Percentiles rank a stretch among this genome's conserved stretches.
Evolutionary conservation across 352 stramenopile genomes (phyloP).

Genomic region (Pythium grandisporangium): DNA sequence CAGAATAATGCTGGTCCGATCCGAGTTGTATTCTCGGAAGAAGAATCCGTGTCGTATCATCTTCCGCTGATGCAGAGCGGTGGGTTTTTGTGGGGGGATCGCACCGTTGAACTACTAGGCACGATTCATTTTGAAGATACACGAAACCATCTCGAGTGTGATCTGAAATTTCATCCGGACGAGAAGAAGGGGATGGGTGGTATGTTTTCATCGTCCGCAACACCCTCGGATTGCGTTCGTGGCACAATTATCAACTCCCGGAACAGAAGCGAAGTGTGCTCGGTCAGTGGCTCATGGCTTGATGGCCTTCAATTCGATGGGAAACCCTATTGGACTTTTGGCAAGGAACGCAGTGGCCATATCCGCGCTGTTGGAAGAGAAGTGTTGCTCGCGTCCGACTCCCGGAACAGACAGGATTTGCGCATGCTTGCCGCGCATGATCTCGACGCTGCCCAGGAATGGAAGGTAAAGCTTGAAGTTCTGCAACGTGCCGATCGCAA

Average conservation of each 20-base stretch:
- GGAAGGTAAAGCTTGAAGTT: slow-evolving; percentile 77
- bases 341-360: slow-evolving; percentile 46
- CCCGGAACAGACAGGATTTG: slow-evolving; percentile 60
- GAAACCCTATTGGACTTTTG: slow-evolving; percentile 66
- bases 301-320: slow-evolving; percentile 63
- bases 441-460: slow-evolving; percentile 74
- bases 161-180: slow-evolving; percentile 74
- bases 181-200: slow-evolving; percentile 82
- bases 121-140: slow-evolving; percentile 70
- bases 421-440: slow-evolving; percentile 54
- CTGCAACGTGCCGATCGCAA: slow-evolving; percentile 74
- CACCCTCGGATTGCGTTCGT: slow-evolving; percentile 57
- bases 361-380: slow-evolving; percentile 40
- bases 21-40: slow-evolving; percentile 58
- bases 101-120: slow-evolving; percentile 69
- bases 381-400: slow-evolving; percentile 67
- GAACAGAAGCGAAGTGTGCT: slow-evolving; percentile 46
- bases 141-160: slow-evolving; percentile 54
- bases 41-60: slow-evolving; percentile 58
- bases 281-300: slow-evolving; percentile 72
- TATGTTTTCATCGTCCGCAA: slow-evolving; percentile 78
- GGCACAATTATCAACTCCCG: slow-evolving; percentile 59
- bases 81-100: slow-evolving; percentile 74
- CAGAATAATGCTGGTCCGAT: slow-evolving; percentile 74
- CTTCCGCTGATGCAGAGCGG: slow-evolving; percentile 66